phyloP scores from a whole-genome alignment of 208 protist genomes.

The Crithidia sp. region DNA sequence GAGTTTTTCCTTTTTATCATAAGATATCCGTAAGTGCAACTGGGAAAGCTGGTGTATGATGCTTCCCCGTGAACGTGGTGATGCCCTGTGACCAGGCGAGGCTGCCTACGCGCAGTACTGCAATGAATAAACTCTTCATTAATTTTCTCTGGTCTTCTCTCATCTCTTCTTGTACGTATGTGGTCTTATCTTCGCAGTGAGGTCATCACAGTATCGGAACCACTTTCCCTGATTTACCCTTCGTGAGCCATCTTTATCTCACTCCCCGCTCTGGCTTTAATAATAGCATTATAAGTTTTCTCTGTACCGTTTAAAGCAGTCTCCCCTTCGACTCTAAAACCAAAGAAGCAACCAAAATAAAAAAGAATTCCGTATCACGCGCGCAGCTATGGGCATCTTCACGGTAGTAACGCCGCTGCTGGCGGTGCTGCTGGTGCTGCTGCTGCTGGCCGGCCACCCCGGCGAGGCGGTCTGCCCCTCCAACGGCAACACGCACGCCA shows the following conservation, averaged over 20 bases:
- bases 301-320: not conserved
- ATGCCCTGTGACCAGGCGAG: too few species aligned
- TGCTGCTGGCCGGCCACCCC: slow-evolving; percentile 13
- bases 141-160: too few species aligned
- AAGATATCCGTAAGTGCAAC: too few species aligned
- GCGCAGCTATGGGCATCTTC: not conserved
- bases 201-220: slow-evolving; percentile 2
- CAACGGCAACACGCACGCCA: slow-evolving; percentile 87
- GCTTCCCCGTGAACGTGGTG: too few species aligned
- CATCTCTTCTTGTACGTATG: too few species aligned
- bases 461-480: slow-evolving; percentile 65
- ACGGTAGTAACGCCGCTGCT: slow-evolving; percentile 22
- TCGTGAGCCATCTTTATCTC: not conserved
- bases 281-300: not conserved
- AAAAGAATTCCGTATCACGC: not conserved
- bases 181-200: not conserved
- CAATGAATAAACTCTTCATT: too few species aligned
- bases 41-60: too few species aligned
- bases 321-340: not conserved
- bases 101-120: too few species aligned
- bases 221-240: not conserved
- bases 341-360: not conserved
- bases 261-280: too few species aligned
- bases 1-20: too few species aligned
- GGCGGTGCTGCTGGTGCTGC: slow-evolving; percentile 1